Evolutionary conservation across 495 filamentous ascomycete genomes (phyloP).

Genomic region (Xylaria curta): DNA sequence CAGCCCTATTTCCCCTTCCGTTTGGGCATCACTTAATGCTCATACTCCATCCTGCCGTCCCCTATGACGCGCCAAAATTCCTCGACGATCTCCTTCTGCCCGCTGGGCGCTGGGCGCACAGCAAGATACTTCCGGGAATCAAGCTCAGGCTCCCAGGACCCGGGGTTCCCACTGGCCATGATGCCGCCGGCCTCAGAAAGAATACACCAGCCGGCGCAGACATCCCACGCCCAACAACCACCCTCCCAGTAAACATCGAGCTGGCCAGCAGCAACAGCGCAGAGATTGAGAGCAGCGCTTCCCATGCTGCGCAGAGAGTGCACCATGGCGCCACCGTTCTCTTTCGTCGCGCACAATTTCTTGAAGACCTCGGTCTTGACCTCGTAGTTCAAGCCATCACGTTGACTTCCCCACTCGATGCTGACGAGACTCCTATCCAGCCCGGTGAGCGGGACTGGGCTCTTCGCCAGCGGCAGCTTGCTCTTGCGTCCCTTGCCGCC

Average conservation of each 20-base stretch:
- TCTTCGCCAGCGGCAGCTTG: slow-evolving; percentile 64
- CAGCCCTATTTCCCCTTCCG: background rate
- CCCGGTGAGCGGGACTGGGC: slow-evolving; percentile 57
- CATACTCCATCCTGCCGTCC: slow-evolving; percentile 61
- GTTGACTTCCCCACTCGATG: slow-evolving; percentile 80
- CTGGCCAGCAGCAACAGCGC: slow-evolving; percentile 77
- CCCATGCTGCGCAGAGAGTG: slow-evolving; percentile 78
- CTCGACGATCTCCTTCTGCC: slow-evolving; percentile 77
- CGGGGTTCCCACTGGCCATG: slow-evolving; percentile 79
- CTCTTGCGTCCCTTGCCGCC: slow-evolving; percentile 36
- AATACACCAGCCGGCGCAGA: slow-evolving; percentile 90
- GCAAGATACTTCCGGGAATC: slow-evolving; percentile 82
- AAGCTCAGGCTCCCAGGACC: slow-evolving; percentile 74
- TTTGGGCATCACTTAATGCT: slow-evolving; percentile 30
- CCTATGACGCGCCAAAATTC: slow-evolving; percentile 77
- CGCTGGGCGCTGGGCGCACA: slow-evolving; percentile 67
- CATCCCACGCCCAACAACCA: slow-evolving; percentile 95
- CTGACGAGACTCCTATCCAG: slow-evolving; percentile 69
- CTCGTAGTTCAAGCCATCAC: slow-evolving; percentile 76
- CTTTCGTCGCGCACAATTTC: slow-evolving; percentile 66
- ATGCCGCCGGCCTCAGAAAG: slow-evolving; percentile 83
- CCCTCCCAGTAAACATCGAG: slow-evolving; percentile 92
- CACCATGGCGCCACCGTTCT: slow-evolving; percentile 80
- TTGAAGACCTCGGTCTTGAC: slow-evolving; percentile 74
- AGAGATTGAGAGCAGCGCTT: slow-evolving; percentile 83